phyloP scores from a whole-genome alignment of 139 green algal species.

The Chlorella ohadii region DNA sequence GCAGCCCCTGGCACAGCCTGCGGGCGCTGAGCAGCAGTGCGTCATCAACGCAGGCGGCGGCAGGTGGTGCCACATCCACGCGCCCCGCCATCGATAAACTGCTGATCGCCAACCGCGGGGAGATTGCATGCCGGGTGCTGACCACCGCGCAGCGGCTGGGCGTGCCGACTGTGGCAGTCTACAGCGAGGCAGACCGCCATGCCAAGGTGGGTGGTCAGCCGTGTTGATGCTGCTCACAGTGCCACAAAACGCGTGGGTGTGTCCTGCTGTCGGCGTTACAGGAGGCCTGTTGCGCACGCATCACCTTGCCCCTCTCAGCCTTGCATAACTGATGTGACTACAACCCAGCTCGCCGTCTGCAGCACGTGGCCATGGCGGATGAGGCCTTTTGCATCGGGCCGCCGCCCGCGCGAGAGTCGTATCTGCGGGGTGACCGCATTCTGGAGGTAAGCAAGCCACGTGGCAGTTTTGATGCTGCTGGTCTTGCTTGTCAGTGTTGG shows the following conservation, averaged over 20 bases:
- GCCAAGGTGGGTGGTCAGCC: neutral
- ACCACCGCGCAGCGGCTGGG: constrained; percentile 58
- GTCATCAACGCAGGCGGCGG: neutral
- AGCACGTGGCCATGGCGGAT: constrained; percentile 77
- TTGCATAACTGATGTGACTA: too few species aligned
- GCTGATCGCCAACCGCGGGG: constrained; percentile 90
- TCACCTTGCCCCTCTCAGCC: too few species aligned
- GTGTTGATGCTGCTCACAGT: too few species aligned
- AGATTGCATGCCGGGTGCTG: constrained; percentile 92
- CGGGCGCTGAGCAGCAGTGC: neutral
- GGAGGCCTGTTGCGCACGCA: too few species aligned
- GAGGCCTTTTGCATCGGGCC: constrained; percentile 85
- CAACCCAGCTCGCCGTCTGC: too few species aligned
- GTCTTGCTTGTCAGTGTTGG: too few species aligned
- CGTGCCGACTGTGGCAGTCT: constrained; percentile 90
- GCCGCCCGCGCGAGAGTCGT: constrained; percentile 75
- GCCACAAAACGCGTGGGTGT: too few species aligned
- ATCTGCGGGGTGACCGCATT: constrained; percentile 78
- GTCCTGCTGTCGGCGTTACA: too few species aligned
- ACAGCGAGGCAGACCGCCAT: constrained; percentile 73
- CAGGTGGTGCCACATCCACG: too few species aligned
- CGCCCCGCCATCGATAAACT: constrained; percentile 60
- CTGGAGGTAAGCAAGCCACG: constrained; percentile 63
- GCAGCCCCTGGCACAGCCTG: neutral
- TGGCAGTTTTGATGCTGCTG: too few species aligned